Evolutionary conservation across 2,329 filamentous ascomycete genomes (phyloP).

Genomic region (Pseudogymnoascus verrucosus): DNA sequence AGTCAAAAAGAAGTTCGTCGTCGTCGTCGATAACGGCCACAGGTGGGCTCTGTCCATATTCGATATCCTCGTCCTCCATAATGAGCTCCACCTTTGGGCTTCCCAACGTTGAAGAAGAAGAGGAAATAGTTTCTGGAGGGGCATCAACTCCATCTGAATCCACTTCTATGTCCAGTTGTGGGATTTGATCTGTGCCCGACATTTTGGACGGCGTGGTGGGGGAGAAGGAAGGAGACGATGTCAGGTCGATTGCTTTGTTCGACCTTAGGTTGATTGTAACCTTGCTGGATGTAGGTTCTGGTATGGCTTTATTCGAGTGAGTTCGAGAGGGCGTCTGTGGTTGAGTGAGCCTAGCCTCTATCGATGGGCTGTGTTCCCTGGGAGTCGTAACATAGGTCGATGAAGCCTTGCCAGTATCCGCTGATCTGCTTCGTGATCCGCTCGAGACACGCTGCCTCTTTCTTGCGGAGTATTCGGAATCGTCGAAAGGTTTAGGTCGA

Average conservation of each 20-base stretch:
- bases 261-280: constrained; percentile 55
- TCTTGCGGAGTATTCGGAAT: constrained; percentile 38
- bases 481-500: constrained; percentile 57
- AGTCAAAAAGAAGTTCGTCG: constrained; percentile 14
- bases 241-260: constrained; percentile 33
- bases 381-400: constrained; percentile 20
- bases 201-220: constrained; percentile 29
- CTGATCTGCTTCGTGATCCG: constrained; percentile 46
- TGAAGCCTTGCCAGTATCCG: constrained; percentile 29
- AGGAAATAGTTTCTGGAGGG: constrained; percentile 25
- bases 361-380: constrained; percentile 26
- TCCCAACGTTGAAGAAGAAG: constrained; percentile 22
- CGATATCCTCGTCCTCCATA: constrained; percentile 21
- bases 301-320: constrained; percentile 26
- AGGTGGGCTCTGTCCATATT: constrained; percentile 21
- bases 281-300: constrained; percentile 45
- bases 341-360: constrained; percentile 19
- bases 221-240: constrained; percentile 38
- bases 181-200: constrained; percentile 16
- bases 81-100: constrained; percentile 27
- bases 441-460: constrained; percentile 57
- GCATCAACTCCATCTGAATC: constrained; percentile 26
- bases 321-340: constrained; percentile 25
- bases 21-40: constrained; percentile 25
- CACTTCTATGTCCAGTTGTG: constrained; percentile 20